Evolutionary conservation across 2,329 filamentous ascomycete species (phyloP).

Genomic region (Colletotrichum siamense): DNA sequence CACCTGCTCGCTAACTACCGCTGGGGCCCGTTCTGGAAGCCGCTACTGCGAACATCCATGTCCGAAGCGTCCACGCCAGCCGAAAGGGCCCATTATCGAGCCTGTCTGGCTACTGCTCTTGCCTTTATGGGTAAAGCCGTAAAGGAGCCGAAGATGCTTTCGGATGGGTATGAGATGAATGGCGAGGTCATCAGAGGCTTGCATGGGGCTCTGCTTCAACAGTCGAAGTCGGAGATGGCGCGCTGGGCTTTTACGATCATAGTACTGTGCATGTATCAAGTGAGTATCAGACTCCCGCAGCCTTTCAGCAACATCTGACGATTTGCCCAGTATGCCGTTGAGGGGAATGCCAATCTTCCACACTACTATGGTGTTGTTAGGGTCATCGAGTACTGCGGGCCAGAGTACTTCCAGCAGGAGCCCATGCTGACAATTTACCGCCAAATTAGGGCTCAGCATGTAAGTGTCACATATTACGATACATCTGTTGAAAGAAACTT

Average conservation of each 20-base stretch:
- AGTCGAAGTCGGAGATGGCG: background rate
- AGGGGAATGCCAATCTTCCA: background rate
- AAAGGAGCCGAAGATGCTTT: background rate
- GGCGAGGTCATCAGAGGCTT: background rate
- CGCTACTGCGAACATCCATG: background rate
- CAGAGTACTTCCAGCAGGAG: slow-evolving; percentile 6
- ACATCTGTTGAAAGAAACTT: background rate
- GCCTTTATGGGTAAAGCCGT: background rate
- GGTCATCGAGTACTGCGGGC: slow-evolving; percentile 2
- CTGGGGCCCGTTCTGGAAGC: slow-evolving; percentile 9
- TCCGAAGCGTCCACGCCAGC: background rate
- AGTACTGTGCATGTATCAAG: slow-evolving; percentile 4
- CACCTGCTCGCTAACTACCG: background rate
- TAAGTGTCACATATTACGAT: background rate
- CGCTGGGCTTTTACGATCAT: slow-evolving; percentile 3
- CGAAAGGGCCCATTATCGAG: background rate
- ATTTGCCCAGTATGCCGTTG: background rate
- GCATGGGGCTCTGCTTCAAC: background rate
- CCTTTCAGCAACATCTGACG: background rate
- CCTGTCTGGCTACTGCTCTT: slow-evolving; percentile 1
- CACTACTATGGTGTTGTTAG: background rate
- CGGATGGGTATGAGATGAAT: slow-evolving; percentile 3
- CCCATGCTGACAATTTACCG: background rate
- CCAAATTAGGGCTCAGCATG: background rate
- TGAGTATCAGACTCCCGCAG: background rate